Conservation (phyloP, 805 yeast species). For the Suhomyces pyralidae region DNA sequence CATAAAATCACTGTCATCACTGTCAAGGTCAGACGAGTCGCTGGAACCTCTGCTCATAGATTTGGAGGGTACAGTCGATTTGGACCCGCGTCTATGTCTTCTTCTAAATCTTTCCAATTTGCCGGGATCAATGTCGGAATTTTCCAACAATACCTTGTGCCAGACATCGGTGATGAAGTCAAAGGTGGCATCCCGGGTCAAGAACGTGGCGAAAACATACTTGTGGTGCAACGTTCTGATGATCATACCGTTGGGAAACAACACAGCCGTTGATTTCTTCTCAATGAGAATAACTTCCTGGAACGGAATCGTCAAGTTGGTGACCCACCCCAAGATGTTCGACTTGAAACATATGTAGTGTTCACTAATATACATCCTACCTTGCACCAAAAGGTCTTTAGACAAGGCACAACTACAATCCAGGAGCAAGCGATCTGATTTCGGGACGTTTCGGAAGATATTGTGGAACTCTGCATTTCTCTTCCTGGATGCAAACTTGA, state of each 20-base stretch:
- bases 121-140: slow-evolving; percentile 11
- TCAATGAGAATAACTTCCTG: slow-evolving; percentile 72
- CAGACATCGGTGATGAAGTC: slow-evolving; percentile 69
- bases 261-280: slow-evolving; percentile 79
- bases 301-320: slow-evolving; percentile 68
- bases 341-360: slow-evolving; percentile 82
- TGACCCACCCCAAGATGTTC: slow-evolving; percentile 86
- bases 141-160: slow-evolving; percentile 45
- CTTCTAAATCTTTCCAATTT: slow-evolving; percentile 2
- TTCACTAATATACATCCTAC: slow-evolving; percentile 79
- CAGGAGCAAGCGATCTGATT: slow-evolving; percentile 70
- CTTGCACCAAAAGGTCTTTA: slow-evolving; percentile 83
- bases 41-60: slow-evolving; percentile 10
- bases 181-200: slow-evolving; percentile 74
- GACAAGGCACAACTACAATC: slow-evolving; percentile 90
- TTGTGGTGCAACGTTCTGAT: slow-evolving; percentile 61
- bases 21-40: slow-evolving; percentile 14
- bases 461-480: slow-evolving; percentile 70
- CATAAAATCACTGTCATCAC: slow-evolving; percentile 9
- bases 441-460: slow-evolving; percentile 64
- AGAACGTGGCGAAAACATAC: slow-evolving; percentile 83
- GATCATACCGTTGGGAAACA: slow-evolving; percentile 86
- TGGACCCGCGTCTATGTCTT: slow-evolving; percentile 7
- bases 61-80: slow-evolving; percentile 6
- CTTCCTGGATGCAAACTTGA: slow-evolving; percentile 12